Evolutionary conservation across 805 yeast genomes (phyloP).

Genomic region (Saturnispora dispora): DNA sequence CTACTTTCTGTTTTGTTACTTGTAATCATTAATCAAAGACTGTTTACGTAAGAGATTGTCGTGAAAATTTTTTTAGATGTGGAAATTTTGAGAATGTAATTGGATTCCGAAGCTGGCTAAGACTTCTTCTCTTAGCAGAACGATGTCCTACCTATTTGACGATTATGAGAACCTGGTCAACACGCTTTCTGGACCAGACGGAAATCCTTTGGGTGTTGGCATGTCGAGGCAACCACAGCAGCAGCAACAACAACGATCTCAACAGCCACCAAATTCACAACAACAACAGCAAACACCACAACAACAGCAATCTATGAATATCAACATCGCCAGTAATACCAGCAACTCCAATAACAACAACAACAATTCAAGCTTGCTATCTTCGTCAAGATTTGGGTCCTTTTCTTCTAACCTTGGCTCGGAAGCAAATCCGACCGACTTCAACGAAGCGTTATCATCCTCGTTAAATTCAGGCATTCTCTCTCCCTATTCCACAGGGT

Average conservation of each 20-base stretch:
- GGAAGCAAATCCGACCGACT: slow-evolving; percentile 24
- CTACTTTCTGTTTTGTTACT: not conserved
- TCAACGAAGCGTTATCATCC: slow-evolving; percentile 25
- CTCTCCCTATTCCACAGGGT: slow-evolving; percentile 30
- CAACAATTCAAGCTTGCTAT: not conserved
- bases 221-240: slow-evolving; percentile 3
- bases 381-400: slow-evolving; percentile 15
- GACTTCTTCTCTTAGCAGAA: not conserved
- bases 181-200: slow-evolving; percentile 1
- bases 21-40: not conserved
- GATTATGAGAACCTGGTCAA: slow-evolving; percentile 10
- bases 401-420: slow-evolving; percentile 17
- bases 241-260: not conserved
- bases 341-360: not conserved
- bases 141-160: slow-evolving; percentile 9
- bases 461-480: slow-evolving; percentile 24
- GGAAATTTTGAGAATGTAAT: not conserved
- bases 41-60: not conserved
- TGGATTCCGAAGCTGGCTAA: not conserved
- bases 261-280: slow-evolving; percentile 4
- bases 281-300: slow-evolving; percentile 9
- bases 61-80: not conserved
- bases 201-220: not conserved
- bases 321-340: not conserved
- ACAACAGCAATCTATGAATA: not conserved